A percentile compares a stretch with the other conserved stretches of the same genome.
phyloP scores from a whole-genome alignment of 306 rosid species.

The Spatholobus suberectus region DNA sequence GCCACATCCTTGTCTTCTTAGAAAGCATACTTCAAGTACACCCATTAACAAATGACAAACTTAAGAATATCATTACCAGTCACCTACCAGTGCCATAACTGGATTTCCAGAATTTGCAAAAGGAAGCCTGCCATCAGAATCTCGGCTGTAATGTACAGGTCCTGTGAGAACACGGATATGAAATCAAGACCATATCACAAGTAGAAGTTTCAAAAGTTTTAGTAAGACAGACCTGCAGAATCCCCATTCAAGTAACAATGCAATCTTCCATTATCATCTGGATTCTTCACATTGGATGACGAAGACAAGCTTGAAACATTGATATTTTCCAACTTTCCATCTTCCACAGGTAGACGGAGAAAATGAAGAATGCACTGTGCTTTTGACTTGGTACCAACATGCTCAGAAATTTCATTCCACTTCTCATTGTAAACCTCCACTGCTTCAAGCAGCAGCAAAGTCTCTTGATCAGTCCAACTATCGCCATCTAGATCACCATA shows the following conservation, averaged over 20 bases:
- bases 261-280: slow-evolving; percentile 4
- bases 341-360: slow-evolving; percentile 7
- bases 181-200: not conserved
- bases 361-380: slow-evolving; percentile 21
- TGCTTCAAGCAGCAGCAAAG: not conserved
- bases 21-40: not conserved
- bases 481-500: not conserved
- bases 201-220: not conserved
- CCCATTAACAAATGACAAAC: not conserved
- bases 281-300: not conserved
- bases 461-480: slow-evolving; percentile 4
- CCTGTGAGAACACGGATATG: not conserved
- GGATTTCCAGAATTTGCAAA: slow-evolving; percentile 12
- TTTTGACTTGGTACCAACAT: slow-evolving; percentile 15
- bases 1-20: not conserved
- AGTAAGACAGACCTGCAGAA: not conserved
- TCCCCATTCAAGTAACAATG: not conserved
- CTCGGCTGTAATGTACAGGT: not conserved
- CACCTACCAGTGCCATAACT: slow-evolving; percentile 23
- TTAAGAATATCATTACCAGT: not conserved
- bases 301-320: not conserved
- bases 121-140: slow-evolving; percentile 8
- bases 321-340: slow-evolving; percentile 1
- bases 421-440: not conserved
- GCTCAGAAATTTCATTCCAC: slow-evolving; percentile 11